Percentiles rank a stretch among this genome's conserved stretches.
These are phyloP conservation scores for Aspergillus costaricaensis DNA, from an alignment of 2,329 filamentous ascomycete species.

Conservation along the genomic window DNA sequence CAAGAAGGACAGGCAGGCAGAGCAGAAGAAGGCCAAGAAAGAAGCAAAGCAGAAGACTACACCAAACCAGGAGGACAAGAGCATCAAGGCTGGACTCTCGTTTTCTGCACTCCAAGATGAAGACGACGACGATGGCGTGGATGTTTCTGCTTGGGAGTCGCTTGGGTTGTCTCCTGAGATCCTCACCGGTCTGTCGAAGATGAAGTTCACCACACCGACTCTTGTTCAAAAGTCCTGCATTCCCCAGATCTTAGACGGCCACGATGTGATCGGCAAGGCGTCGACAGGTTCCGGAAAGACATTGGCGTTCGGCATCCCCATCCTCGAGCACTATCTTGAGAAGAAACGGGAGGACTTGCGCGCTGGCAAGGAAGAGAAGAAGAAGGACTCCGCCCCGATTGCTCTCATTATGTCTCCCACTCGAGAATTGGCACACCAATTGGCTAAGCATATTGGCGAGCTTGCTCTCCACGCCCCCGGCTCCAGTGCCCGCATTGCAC, in stretches of 20 bases:
- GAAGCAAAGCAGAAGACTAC: slow-evolving; percentile 32
- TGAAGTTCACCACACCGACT: slow-evolving; percentile 81
- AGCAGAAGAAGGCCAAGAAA: slow-evolving; percentile 20
- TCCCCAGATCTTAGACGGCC: slow-evolving; percentile 76
- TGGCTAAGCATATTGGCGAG: slow-evolving; percentile 76
- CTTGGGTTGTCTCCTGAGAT: slow-evolving; percentile 72
- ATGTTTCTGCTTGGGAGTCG: slow-evolving; percentile 73
- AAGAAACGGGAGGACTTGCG: slow-evolving; percentile 30
- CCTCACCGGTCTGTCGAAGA: slow-evolving; percentile 71
- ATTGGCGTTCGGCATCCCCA: slow-evolving; percentile 89
- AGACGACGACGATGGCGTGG: slow-evolving; percentile 62
- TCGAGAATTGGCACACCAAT: slow-evolving; percentile 88
- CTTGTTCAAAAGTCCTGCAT: slow-evolving; percentile 78
- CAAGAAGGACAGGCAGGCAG: slow-evolving; percentile 26
- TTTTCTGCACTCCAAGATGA: slow-evolving; percentile 43
- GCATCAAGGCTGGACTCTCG: slow-evolving; percentile 36
- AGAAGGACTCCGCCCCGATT: slow-evolving; percentile 55
- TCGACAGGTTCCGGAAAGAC: slow-evolving; percentile 97
- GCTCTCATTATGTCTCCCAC: slow-evolving; percentile 89
- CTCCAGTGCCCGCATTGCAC: slow-evolving; percentile 65
- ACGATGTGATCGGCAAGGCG: slow-evolving; percentile 93
- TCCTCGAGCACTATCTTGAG: slow-evolving; percentile 79
- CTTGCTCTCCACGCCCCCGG: slow-evolving; percentile 70
- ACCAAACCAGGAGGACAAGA: slow-evolving; percentile 36
- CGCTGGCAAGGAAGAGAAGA: slow-evolving; percentile 42